phyloP scores from a whole-genome alignment of 2,329 filamentous ascomycete genomes.

The Colletotrichum graminicola region DNA sequence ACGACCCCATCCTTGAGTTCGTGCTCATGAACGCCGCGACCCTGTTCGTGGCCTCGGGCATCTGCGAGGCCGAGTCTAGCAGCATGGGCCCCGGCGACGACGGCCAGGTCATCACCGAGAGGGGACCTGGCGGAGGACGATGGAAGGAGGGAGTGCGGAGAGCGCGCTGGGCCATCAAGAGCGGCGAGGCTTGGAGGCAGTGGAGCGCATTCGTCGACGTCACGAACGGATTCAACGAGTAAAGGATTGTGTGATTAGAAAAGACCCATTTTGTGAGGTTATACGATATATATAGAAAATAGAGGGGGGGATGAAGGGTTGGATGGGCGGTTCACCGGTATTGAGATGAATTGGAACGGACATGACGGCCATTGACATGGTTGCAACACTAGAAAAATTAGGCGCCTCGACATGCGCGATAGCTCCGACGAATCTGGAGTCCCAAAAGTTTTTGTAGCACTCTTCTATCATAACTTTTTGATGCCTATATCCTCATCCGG shows the following conservation, averaged over 20 bases:
- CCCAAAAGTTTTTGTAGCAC: slow-evolving; percentile 35
- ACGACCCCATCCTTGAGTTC: slow-evolving; percentile 92
- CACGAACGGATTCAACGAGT: slow-evolving; percentile 69
- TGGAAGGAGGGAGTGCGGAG: slow-evolving; percentile 96
- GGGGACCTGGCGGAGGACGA: slow-evolving; percentile 85
- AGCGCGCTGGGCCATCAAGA: slow-evolving; percentile 89
- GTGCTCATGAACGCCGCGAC: slow-evolving; percentile 95
- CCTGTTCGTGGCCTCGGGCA: slow-evolving; percentile 84
- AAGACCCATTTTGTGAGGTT: background rate
- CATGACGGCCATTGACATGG: slow-evolving; percentile 21
- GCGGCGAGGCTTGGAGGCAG: slow-evolving; percentile 85
- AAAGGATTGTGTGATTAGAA: background rate
- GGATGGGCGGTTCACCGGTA: background rate
- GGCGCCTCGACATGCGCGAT: background rate
- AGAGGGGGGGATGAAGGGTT: background rate
- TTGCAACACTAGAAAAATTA: background rate
- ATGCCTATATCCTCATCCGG: slow-evolving; percentile 25
- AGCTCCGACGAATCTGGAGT: slow-evolving; percentile 26
- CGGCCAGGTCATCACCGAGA: slow-evolving; percentile 82
- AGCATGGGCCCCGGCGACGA: slow-evolving; percentile 85
- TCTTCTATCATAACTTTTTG: slow-evolving; percentile 41
- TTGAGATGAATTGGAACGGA: background rate
- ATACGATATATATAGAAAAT: background rate
- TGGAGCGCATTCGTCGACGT: slow-evolving; percentile 87
- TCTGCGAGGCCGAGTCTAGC: slow-evolving; percentile 86